Conservation (phyloP, 176 grass and related monocot species). For the Bothriochloa decipiens region DNA sequence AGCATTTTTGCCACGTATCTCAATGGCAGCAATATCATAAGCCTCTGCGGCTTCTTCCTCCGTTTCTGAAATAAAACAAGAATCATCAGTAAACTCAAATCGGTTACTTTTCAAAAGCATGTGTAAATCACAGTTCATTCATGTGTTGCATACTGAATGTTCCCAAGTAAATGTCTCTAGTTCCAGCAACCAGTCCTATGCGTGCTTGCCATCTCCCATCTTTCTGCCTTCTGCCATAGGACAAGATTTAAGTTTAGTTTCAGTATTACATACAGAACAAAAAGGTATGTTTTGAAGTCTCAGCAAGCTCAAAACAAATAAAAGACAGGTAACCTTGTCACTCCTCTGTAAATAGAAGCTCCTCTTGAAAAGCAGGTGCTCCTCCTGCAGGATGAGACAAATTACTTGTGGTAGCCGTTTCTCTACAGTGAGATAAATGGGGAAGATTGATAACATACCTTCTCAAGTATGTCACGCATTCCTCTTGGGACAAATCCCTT, state of each 20-base stretch:
- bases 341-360: conserved; percentile 95
- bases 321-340: conserved; percentile 75
- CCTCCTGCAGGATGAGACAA: conserved; percentile 53
- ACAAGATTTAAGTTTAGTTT: conserved; percentile 31
- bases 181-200: conserved; percentile 87
- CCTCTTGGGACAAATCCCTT: conserved; percentile 72
- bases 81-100: conserved; percentile 23
- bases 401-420: background rate
- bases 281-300: background rate
- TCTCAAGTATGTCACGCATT: conserved; percentile 88
- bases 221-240: conserved; percentile 77
- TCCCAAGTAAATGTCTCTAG: conserved; percentile 96
- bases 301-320: conserved; percentile 25
- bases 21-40: conserved; percentile 89
- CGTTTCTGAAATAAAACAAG: conserved; percentile 61
- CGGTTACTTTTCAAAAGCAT: background rate
- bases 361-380: conserved; percentile 99
- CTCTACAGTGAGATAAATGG: conserved; percentile 28
- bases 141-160: conserved; percentile 74
- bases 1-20: conserved; percentile 89
- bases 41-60: conserved; percentile 98
- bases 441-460: conserved; percentile 58
- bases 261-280: conserved; percentile 20
- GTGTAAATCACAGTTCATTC: background rate
- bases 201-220: conserved; percentile 97